These are phyloP conservation scores for Phytophthora foliorum DNA, from an alignment of 352 stramenopile genomes.

Conservation along the genomic window DNA sequence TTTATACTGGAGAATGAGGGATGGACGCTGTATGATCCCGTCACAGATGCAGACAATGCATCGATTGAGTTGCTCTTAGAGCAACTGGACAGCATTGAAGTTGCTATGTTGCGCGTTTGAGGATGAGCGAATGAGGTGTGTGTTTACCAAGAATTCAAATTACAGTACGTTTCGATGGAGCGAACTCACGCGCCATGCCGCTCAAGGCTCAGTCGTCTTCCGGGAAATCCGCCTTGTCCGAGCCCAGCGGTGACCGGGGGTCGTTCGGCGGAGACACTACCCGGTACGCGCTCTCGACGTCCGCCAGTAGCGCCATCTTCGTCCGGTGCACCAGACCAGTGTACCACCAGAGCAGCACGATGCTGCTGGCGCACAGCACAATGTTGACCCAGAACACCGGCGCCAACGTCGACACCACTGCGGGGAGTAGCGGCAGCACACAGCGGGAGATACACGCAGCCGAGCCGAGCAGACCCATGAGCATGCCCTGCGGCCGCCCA, in stretches of 20 bases:
- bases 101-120: background rate
- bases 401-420: constrained; percentile 61
- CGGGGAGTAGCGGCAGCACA: constrained; percentile 71
- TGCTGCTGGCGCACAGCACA: constrained; percentile 57
- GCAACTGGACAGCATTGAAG: background rate
- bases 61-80: too few relatives aligned
- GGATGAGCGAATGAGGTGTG: too few relatives aligned
- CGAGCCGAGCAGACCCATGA: constrained; percentile 79
- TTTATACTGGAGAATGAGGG: too few relatives aligned
- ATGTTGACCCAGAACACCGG: constrained; percentile 82
- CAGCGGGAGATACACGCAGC: constrained; percentile 73
- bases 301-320: constrained; percentile 53
- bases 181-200: background rate
- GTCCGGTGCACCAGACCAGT: constrained; percentile 55
- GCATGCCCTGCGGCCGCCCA: constrained; percentile 68
- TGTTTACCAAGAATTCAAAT: constrained; percentile 11
- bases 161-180: background rate
- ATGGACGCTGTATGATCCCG: too few relatives aligned
- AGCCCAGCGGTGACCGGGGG: constrained; percentile 48
- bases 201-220: constrained; percentile 23
- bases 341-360: constrained; percentile 72
- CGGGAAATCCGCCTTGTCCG: constrained; percentile 38
- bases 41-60: too few relatives aligned
- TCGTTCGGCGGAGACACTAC: constrained; percentile 38
- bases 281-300: constrained; percentile 47